Evolutionary conservation across 805 yeast species (phyloP).

Genomic region (Pichia rugopelliculosa): DNA sequence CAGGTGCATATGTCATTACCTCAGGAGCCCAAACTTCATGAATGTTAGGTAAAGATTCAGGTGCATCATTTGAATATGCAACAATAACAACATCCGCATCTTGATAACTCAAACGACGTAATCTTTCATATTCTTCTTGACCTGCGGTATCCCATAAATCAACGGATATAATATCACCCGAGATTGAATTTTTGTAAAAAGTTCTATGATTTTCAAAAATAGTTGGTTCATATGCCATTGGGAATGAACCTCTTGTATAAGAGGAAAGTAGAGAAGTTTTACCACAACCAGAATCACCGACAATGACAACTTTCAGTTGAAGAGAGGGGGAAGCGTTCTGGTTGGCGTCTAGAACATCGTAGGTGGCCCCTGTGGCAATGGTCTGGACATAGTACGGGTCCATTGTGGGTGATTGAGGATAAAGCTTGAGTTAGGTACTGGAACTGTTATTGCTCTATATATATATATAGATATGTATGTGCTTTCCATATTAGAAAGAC

Average conservation of each 20-base stretch:
- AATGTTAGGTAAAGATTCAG: constrained; percentile 61
- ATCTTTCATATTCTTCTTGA: constrained; percentile 83
- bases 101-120: constrained; percentile 81
- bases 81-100: constrained; percentile 69
- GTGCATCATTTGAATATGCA: constrained; percentile 65
- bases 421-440: too few relatives aligned
- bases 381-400: constrained; percentile 13
- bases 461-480: too few relatives aligned
- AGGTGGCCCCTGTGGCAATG: constrained; percentile 19
- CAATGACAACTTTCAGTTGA: constrained; percentile 59
- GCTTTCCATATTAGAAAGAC: too few relatives aligned
- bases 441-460: too few relatives aligned
- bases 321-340: constrained; percentile 28
- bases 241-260: constrained; percentile 91
- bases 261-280: constrained; percentile 92
- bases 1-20: constrained; percentile 74
- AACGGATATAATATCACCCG: constrained; percentile 76
- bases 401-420: too few relatives aligned
- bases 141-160: constrained; percentile 97
- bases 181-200: constrained; percentile 84
- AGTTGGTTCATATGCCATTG: constrained; percentile 96
- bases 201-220: constrained; percentile 93
- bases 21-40: constrained; percentile 86
- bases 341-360: constrained; percentile 17
- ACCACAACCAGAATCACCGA: constrained; percentile 99